These are phyloP conservation scores for Arthrobotrys pseudoclavata DNA, from an alignment of 2,329 filamentous ascomycete genomes.

Conservation along the genomic window DNA sequence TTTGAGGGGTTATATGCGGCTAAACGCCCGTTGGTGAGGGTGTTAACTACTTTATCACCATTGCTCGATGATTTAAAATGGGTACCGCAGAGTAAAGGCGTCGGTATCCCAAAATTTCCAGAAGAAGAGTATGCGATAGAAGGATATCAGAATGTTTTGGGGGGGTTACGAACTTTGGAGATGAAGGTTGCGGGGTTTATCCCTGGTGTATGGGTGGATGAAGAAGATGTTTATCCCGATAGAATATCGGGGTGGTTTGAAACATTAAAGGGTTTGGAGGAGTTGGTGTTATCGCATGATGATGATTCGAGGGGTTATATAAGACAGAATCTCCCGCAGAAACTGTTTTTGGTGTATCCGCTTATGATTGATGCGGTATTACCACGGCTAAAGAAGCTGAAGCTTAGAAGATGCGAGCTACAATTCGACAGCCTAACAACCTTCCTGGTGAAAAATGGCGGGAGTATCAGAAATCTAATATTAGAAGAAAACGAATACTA, in stretches of 20 bases:
- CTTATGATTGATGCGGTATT: not conserved
- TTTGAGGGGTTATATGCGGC: not conserved
- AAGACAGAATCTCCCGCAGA: not conserved
- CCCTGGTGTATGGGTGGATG: not conserved
- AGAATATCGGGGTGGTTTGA: slow-evolving; percentile 5
- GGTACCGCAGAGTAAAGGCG: not conserved
- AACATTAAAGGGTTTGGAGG: not conserved
- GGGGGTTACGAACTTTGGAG: not conserved
- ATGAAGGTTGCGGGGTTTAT: not conserved
- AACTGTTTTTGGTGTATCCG: not conserved
- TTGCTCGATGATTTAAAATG: not conserved
- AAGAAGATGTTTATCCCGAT: not conserved
- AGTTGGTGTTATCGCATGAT: not conserved
- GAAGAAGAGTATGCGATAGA: not conserved
- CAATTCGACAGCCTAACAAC: not conserved
- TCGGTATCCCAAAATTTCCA: not conserved
- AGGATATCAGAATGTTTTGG: not conserved
- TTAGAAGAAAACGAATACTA: slow-evolving; percentile 5
- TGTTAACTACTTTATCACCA: not conserved
- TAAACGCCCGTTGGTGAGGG: not conserved
- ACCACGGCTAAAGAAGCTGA: not conserved
- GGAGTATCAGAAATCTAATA: not conserved
- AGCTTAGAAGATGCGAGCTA: not conserved
- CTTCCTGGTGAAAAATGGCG: not conserved
- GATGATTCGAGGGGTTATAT: not conserved